Base-by-base conservation (phyloP, 2,329 filamentous ascomycete species). In the Colletotrichum sp. region DNA sequence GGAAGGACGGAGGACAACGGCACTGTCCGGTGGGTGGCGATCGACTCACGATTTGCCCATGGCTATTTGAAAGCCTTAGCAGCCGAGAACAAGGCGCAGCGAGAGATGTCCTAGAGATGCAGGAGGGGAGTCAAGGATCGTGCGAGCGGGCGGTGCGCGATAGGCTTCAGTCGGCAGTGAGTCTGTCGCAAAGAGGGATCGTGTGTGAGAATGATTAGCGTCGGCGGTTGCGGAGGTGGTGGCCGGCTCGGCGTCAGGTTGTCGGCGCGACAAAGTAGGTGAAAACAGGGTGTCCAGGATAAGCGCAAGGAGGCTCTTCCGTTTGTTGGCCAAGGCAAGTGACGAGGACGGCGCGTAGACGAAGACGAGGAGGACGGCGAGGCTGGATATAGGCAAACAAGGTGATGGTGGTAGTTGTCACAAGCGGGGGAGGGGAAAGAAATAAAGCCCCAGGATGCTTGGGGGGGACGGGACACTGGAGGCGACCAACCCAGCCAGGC, bases 21-120 rank as follows among this genome's bases (percentile, higher is more conserved):
- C 34, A 34, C 13, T 59, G n/a, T 36, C 34, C 26, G 38, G 48
- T 26, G 48, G 63, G 28, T 34, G 38, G 18, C 28, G 63, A 38
- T 26, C 69, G 55, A 73, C 77, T 86, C 82, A 89, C 87, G 87
- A 86, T 86, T 89, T 88, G 78, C 87, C 87, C 87, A 89, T 88
- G 69, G 62, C 62, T 71, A 56, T 9, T 36, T 43, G 18, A 13
- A 65, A 75, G 62, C 69, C 69, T 72, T 32, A 16, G 55, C 21
- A 58, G 71, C 52, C 24, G 21, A 24, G 30, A 28, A 34, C 12
- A 24, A 26, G 12, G 32, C 9, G 59, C 26, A 38, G 48, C 16
- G 26, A 21, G 26, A 43, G 48, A 48, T 36, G 7, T 62, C 30
- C 13, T 52, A 6, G 12, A 62, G 62, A 28, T 18, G 36, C 5